These are phyloP conservation scores for Saccharomycopsis oosterbeekiorum DNA, from an alignment of 805 yeast genomes.

Conservation along the genomic window DNA sequence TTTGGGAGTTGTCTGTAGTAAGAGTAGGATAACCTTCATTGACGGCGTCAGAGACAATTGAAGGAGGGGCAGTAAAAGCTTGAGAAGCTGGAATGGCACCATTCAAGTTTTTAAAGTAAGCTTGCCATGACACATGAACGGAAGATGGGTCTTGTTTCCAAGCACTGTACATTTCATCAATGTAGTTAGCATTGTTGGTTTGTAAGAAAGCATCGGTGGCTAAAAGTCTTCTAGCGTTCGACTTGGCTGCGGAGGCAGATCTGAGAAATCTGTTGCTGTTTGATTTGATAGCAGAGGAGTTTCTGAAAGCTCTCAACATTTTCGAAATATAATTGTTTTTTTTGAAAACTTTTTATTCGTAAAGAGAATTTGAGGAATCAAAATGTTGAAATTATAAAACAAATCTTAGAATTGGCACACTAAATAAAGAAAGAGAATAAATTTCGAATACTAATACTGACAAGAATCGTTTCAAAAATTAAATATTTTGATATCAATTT, in stretches of 20 bases:
- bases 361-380: background rate
- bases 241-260: background rate
- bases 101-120: conserved; percentile 84
- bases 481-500: background rate
- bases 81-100: conserved; percentile 56
- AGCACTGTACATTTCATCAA: conserved; percentile 95
- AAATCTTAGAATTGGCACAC: too few species aligned
- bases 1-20: conserved; percentile 46
- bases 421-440: background rate
- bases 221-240: background rate
- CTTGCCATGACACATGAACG: conserved; percentile 95
- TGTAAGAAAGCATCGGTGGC: conserved; percentile 64
- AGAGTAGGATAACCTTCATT: conserved; percentile 48
- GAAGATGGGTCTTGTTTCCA: conserved; percentile 86
- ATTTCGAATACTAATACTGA: background rate
- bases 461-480: background rate
- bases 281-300: background rate
- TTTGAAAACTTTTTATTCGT: background rate
- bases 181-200: conserved; percentile 78
- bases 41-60: conserved; percentile 69
- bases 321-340: background rate
- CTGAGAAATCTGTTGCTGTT: background rate
- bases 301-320: conserved; percentile 15
- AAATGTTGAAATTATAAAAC: background rate
- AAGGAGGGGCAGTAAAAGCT: conserved; percentile 90